phyloP scores from a whole-genome alignment of 805 yeast species.

The Ogataea methanolica region DNA sequence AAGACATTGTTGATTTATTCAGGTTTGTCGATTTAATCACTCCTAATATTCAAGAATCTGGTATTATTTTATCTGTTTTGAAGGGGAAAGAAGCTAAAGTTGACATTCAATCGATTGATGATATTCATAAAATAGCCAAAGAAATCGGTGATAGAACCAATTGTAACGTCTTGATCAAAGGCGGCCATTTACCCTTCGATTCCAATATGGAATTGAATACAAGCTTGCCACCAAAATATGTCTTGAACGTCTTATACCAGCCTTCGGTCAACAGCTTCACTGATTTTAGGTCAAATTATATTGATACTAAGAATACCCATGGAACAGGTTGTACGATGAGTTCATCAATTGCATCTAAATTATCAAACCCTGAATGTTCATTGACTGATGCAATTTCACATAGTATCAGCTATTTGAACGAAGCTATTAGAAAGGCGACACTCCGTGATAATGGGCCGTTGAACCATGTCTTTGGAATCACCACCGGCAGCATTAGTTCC shows the following conservation, averaged over 20 bases:
- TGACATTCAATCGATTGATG: slow-evolving; percentile 23
- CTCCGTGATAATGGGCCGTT: slow-evolving; percentile 58
- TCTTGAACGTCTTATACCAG: slow-evolving; percentile 26
- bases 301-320: slow-evolving; percentile 58
- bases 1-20: slow-evolving; percentile 12
- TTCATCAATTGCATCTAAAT: slow-evolving; percentile 70
- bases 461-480: slow-evolving; percentile 52
- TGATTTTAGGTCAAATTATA: slow-evolving; percentile 42
- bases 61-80: slow-evolving; percentile 28
- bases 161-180: slow-evolving; percentile 67
- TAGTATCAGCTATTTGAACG: slow-evolving; percentile 62
- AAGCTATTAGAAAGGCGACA: slow-evolving; percentile 49
- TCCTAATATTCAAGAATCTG: slow-evolving; percentile 75
- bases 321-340: slow-evolving; percentile 92
- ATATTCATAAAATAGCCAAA: slow-evolving; percentile 34
- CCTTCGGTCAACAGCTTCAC: slow-evolving; percentile 31
- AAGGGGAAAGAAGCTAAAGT: slow-evolving; percentile 1
- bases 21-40: slow-evolving; percentile 43
- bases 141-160: slow-evolving; percentile 34
- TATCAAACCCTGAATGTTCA: slow-evolving; percentile 47
- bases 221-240: slow-evolving; percentile 1
- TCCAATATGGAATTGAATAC: slow-evolving; percentile 9
- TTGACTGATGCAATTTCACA: slow-evolving; percentile 47
- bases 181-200: slow-evolving; percentile 68
- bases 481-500: neutral